A percentile compares a stretch with the other conserved stretches of the same genome.
phyloP scores from a whole-genome alignment of 2,329 filamentous ascomycete genomes.

The Fusarium newnesense region DNA sequence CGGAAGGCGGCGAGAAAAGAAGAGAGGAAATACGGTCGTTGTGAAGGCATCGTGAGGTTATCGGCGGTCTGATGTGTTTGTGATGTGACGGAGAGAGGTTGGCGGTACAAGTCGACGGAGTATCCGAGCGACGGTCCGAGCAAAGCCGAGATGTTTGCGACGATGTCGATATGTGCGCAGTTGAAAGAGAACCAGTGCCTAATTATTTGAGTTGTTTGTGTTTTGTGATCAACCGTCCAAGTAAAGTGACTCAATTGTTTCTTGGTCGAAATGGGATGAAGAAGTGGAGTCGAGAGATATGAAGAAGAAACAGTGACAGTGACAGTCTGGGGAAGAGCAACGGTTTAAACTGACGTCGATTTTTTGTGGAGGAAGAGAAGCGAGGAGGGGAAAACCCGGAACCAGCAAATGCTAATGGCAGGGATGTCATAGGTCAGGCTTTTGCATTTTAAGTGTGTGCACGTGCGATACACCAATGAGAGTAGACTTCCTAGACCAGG shows the following conservation, averaged over 20 bases:
- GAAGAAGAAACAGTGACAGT: constrained; percentile 11
- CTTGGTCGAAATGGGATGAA: constrained; percentile 2
- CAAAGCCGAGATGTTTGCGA: constrained; percentile 2
- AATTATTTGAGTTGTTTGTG: not conserved
- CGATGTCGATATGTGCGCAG: not conserved
- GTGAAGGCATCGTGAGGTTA: constrained; percentile 57
- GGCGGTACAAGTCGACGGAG: not conserved
- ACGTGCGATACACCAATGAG: not conserved
- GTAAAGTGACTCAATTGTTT: constrained; percentile 9
- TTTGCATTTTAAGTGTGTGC: constrained; percentile 30
- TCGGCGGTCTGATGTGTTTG: not conserved
- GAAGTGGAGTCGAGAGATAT: constrained; percentile 13
- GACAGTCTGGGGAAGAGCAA: constrained; percentile 15
- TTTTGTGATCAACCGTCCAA: not conserved
- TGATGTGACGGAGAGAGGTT: not conserved
- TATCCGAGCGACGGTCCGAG: constrained; percentile 25
- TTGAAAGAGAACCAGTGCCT: constrained; percentile 3
- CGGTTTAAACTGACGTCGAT: constrained; percentile 37
- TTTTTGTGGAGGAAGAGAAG: constrained; percentile 20
- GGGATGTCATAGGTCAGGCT: constrained; percentile 48
- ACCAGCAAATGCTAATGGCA: constrained; percentile 47
- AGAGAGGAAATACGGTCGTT: constrained; percentile 66
- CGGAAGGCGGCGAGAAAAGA: constrained; percentile 67
- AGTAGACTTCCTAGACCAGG: not conserved
- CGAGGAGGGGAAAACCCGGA: not conserved